Conservation (phyloP, 1,284 basidiomycete species). For the Papiliotrema nemorosa region DNA sequence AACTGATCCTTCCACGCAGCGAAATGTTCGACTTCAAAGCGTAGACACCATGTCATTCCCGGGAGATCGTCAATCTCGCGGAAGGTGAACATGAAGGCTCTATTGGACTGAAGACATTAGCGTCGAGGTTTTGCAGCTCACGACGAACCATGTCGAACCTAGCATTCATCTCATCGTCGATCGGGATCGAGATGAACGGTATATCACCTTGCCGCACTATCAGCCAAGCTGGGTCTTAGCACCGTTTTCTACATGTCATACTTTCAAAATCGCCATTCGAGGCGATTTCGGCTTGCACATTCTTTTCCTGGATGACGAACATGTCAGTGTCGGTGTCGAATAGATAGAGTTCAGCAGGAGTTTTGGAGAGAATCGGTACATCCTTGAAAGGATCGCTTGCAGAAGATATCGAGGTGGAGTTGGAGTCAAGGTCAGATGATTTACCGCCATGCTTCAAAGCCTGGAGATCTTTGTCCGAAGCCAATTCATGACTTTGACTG, state of each 20-base stretch:
- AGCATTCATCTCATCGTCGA: slow-evolving; percentile 60
- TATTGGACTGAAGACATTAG: slow-evolving; percentile 27
- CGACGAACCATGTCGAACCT: slow-evolving; percentile 44
- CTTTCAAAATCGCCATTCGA: slow-evolving; percentile 56
- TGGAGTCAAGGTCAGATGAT: too few species aligned
- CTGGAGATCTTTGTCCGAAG: slow-evolving; percentile 64
- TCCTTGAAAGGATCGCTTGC: slow-evolving; percentile 45
- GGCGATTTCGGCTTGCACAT: slow-evolving; percentile 65
- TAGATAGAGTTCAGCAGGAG: slow-evolving; percentile 56
- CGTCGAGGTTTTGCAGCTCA: background rate
- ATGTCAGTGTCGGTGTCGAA: slow-evolving; percentile 69
- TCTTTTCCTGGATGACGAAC: slow-evolving; percentile 69
- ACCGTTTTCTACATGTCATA: slow-evolving; percentile 19
- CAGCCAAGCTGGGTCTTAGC: slow-evolving; percentile 39
- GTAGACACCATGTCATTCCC: slow-evolving; percentile 78
- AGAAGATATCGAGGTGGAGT: slow-evolving; percentile 11
- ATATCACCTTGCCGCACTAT: slow-evolving; percentile 42
- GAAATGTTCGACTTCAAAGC: slow-evolving; percentile 63
- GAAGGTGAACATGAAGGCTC: slow-evolving; percentile 66
- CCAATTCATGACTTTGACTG: slow-evolving; percentile 65
- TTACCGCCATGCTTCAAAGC: slow-evolving; percentile 74
- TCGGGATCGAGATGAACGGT: slow-evolving; percentile 48
- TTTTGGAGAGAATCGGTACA: slow-evolving; percentile 42
- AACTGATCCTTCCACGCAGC: slow-evolving; percentile 64
- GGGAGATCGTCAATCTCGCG: slow-evolving; percentile 55